A percentile compares a stretch with the other conserved stretches of the same genome.
phyloP scores from a whole-genome alignment of 2,329 filamentous ascomycete species.

The Macroventuria anomochaeta region DNA sequence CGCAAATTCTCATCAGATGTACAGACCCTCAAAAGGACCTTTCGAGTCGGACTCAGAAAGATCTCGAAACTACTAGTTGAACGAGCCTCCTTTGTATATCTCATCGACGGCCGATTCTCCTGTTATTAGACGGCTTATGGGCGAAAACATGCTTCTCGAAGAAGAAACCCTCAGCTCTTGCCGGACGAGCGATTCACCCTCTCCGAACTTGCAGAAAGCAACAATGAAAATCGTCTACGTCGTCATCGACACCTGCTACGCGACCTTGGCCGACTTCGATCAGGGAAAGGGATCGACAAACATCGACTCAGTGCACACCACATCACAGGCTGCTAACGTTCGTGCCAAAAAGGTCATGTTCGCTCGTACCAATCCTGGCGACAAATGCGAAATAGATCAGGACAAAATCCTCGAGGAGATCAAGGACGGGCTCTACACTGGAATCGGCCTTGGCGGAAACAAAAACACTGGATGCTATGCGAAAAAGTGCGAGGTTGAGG shows the following conservation, averaged over 20 bases:
- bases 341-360: conserved; percentile 35
- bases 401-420: conserved; percentile 36
- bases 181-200: not conserved
- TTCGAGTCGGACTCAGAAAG: not conserved
- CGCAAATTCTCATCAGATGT: conserved; percentile 1
- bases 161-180: not conserved
- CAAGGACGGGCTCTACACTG: conserved; percentile 29
- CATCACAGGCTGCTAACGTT: conserved; percentile 24
- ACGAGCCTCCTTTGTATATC: not conserved
- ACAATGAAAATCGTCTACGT: conserved; percentile 24
- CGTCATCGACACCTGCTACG: conserved; percentile 31
- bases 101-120: not conserved
- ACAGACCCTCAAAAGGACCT: not conserved
- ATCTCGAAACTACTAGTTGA: not conserved
- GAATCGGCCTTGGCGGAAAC: conserved; percentile 29
- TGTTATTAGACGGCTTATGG: not conserved
- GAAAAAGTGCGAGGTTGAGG: conserved; percentile 33
- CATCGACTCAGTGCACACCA: conserved; percentile 32
- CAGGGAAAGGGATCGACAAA: conserved; percentile 24
- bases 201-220: conserved; percentile 2
- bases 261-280: conserved; percentile 25
- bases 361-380: conserved; percentile 11
- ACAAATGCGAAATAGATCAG: conserved; percentile 26
- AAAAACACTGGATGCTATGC: conserved; percentile 27
- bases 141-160: conserved; percentile 2